Conservation (phyloP, 2,329 filamentous ascomycete genomes). For the Saccharata proteae region DNA sequence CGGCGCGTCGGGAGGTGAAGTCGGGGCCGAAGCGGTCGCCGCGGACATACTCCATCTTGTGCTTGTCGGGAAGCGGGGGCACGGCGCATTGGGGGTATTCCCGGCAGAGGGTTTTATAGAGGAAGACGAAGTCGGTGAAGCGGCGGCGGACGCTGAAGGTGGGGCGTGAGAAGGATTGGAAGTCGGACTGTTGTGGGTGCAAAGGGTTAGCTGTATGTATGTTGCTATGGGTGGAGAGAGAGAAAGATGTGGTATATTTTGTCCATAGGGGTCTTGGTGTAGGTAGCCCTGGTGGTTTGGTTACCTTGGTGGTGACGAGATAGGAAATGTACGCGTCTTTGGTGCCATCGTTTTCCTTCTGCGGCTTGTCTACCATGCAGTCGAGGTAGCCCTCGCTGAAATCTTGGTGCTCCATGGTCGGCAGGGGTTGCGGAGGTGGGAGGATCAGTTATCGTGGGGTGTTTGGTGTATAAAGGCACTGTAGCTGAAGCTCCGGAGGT, state of each 20-base stretch:
- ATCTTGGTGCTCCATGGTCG: conserved; percentile 10
- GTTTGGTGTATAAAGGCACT: no score
- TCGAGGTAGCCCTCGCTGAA: conserved; percentile 57
- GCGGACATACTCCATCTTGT: conserved; percentile 97
- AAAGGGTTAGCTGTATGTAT: conserved; percentile 3
- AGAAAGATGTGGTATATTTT: conserved; percentile 3
- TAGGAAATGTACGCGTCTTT: conserved; percentile 97
- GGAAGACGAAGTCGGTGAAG: conserved; percentile 95
- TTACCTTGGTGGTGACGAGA: conserved; percentile 77
- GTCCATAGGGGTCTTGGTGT: background rate
- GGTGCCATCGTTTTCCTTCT: conserved; percentile 93
- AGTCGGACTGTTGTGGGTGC: conserved; percentile 59
- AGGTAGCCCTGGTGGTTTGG: no score
- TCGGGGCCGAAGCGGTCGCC: conserved; percentile 90
- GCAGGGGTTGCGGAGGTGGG: no score
- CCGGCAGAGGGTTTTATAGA: conserved; percentile 77
- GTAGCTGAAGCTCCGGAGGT: no score
- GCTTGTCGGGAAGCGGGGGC: conserved; percentile 91
- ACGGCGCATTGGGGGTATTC: conserved; percentile 90
- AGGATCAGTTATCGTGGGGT: background rate
- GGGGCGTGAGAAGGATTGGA: conserved; percentile 78
- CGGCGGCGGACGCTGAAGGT: conserved; percentile 72
- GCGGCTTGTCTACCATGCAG: conserved; percentile 68
- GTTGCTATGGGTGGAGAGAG: background rate
- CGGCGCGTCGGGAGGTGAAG: conserved; percentile 78